Conservation (phyloP, 768 basidiomycete genomes). For the Tylopilus rubrobrunneus region DNA sequence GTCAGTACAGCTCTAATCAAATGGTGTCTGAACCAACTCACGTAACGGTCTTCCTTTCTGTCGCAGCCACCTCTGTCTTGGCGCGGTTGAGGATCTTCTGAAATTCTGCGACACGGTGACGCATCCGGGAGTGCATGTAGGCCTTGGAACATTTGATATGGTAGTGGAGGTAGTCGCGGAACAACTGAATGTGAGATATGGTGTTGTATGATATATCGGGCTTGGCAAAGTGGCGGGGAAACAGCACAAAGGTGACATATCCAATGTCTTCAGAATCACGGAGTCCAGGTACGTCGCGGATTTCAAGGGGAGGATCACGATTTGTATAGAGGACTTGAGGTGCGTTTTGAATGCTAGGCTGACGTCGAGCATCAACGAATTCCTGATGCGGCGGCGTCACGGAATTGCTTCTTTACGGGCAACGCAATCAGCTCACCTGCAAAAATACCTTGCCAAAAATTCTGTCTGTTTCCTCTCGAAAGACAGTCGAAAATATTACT, state of each 20-base stretch:
- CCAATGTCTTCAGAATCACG: conserved; percentile 84
- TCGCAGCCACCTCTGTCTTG: conserved; percentile 82
- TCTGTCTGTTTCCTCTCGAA: conserved; percentile 95
- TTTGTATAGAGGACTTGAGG: conserved; percentile 96
- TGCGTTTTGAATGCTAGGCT: conserved; percentile 91
- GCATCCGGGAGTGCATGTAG: conserved; percentile 98
- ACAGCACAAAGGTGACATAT: conserved; percentile 97
- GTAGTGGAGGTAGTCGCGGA: conserved; percentile 99
- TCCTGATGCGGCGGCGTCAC: conserved; percentile 49
- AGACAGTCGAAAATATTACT: conserved; percentile 95
- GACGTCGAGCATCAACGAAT: conserved; percentile 97
- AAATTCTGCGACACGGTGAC: conserved; percentile 91
- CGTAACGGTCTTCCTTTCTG: conserved; percentile 90
- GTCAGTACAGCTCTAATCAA: conserved; percentile 4
- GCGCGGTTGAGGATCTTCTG: conserved; percentile 94
- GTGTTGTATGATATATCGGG: conserved; percentile 64
- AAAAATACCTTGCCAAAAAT: conserved; percentile 98
- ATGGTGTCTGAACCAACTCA: conserved; percentile 29
- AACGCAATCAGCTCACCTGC: conserved; percentile 54
- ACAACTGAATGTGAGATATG: conserved; percentile 93
- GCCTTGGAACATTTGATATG: conserved; percentile 99
- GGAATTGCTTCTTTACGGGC: neutral
- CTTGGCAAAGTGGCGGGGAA: conserved; percentile 90
- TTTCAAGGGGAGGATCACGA: conserved; percentile 95
- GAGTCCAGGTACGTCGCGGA: conserved; percentile 80